These are phyloP conservation scores for Epichloe typhina DNA, from an alignment of 2,329 filamentous ascomycete species.

Conservation along the genomic window DNA sequence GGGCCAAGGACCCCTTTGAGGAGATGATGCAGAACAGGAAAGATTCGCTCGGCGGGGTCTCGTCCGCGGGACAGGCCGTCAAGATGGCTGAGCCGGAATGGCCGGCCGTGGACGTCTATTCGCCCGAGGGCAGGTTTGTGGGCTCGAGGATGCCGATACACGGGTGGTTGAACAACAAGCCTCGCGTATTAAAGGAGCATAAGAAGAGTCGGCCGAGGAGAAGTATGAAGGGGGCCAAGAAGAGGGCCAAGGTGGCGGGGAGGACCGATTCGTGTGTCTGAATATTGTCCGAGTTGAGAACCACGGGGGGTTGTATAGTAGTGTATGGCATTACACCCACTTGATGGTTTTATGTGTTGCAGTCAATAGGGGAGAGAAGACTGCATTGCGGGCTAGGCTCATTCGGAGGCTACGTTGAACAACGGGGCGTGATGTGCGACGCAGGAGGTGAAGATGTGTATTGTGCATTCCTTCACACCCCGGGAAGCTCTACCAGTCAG, in stretches of 20 bases:
- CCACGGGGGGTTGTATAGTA: too few relatives aligned
- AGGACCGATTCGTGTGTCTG: constrained; percentile 4
- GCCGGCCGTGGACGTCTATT: constrained; percentile 74
- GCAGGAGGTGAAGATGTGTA: too few relatives aligned
- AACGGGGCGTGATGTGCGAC: too few relatives aligned
- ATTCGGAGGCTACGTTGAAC: too few relatives aligned
- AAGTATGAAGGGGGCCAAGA: constrained; percentile 53
- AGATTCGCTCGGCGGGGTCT: constrained; percentile 4
- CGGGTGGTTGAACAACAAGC: constrained; percentile 52
- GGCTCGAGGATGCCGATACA: constrained; percentile 54
- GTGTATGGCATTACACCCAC: too few relatives aligned
- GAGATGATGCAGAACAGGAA: constrained; percentile 15
- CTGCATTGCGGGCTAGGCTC: too few relatives aligned
- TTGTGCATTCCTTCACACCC: too few relatives aligned
- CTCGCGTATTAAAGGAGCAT: constrained; percentile 33
- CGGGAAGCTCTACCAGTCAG: neutral
- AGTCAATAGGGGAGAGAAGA: too few relatives aligned
- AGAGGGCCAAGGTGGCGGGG: constrained; percentile 22
- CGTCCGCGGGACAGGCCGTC: neutral
- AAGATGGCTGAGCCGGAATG: constrained; percentile 27
- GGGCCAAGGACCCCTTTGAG: constrained; percentile 12
- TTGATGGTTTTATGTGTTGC: too few relatives aligned
- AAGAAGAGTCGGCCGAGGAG: constrained; percentile 45
- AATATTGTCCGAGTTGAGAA: too few relatives aligned
- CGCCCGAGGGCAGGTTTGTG: constrained; percentile 71